phyloP scores from a whole-genome alignment of 2,329 filamentous ascomycete genomes.

The Calonectria multiphialidica region DNA sequence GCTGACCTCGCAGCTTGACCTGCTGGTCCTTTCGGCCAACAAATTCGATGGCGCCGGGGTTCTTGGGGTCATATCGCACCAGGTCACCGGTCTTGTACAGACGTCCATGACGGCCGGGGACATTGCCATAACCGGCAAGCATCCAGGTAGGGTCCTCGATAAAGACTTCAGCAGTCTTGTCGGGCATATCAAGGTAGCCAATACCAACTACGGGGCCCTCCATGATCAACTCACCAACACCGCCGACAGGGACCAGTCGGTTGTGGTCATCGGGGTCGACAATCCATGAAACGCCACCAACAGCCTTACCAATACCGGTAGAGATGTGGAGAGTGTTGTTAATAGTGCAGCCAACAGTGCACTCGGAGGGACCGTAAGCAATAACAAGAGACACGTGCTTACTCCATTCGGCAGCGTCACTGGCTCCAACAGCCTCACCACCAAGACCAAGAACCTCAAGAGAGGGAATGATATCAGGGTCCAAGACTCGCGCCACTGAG shows the following conservation, averaged over 20 bases:
- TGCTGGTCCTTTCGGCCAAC: conserved; percentile 44
- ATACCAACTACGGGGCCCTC: conserved; percentile 70
- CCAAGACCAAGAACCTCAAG: conserved; percentile 62
- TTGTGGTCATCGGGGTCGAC: conserved; percentile 62
- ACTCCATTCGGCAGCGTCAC: conserved; percentile 62
- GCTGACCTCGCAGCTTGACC: conserved; percentile 2
- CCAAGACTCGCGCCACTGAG: conserved; percentile 60
- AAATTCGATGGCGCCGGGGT: conserved; percentile 66
- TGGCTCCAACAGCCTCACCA: conserved; percentile 65
- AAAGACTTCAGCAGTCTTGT: conserved; percentile 70
- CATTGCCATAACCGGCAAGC: conserved; percentile 49
- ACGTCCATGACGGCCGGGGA: conserved; percentile 54
- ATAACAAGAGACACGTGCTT: conserved; percentile 60
- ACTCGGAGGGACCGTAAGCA: conserved; percentile 67
- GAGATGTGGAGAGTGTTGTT: conserved; percentile 55
- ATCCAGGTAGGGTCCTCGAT: conserved; percentile 68
- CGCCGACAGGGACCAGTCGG: conserved; percentile 59
- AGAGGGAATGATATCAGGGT: conserved; percentile 57
- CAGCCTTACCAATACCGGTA: conserved; percentile 60
- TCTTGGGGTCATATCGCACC: conserved; percentile 64
- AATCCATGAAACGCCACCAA: conserved; percentile 62
- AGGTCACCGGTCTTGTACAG: conserved; percentile 73
- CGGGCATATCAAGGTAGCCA: conserved; percentile 69
- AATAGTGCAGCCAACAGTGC: conserved; percentile 59
- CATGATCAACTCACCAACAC: conserved; percentile 66